Conservation (phyloP, 495 filamentous ascomycete species). For the Podospora pseudocomata region DNA sequence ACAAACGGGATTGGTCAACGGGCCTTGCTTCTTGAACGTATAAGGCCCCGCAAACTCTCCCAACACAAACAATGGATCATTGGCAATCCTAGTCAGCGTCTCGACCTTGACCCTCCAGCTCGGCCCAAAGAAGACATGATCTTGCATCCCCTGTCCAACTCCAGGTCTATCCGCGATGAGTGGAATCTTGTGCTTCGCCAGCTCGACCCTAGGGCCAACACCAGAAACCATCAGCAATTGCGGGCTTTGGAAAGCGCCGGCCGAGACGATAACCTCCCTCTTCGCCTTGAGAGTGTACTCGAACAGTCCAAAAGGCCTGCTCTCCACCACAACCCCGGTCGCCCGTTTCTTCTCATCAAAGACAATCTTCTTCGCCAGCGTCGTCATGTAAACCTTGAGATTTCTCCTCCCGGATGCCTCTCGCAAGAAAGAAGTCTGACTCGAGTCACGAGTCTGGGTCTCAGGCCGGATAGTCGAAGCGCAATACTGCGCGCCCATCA, state of each 20-base stretch:
- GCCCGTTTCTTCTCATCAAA: constrained; percentile 29
- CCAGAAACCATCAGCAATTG: constrained; percentile 48
- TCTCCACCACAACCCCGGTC: constrained; percentile 4
- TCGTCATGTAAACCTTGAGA: constrained; percentile 2
- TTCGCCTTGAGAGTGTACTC: constrained; percentile 33
- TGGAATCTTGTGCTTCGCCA: constrained; percentile 34
- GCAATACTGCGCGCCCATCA: constrained; percentile 5
- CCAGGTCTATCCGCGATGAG: constrained; percentile 47
- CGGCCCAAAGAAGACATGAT: constrained; percentile 18
- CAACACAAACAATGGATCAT: constrained; percentile 36
- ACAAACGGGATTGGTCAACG: constrained; percentile 39
- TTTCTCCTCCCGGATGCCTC: background rate
- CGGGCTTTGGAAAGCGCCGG: constrained; percentile 50
- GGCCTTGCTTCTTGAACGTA: constrained; percentile 33
- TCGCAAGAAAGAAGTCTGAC: constrained; percentile 1
- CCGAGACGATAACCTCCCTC: constrained; percentile 54
- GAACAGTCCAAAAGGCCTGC: background rate
- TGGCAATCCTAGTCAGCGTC: constrained; percentile 42
- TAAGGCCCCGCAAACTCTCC: constrained; percentile 23
- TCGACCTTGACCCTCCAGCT: constrained; percentile 66
- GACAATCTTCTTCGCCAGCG: constrained; percentile 14
- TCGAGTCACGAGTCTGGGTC: background rate
- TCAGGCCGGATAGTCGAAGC: constrained; percentile 3
- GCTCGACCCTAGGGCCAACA: constrained; percentile 24
- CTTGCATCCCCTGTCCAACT: constrained; percentile 43